These are phyloP conservation scores for Pinus taeda DNA, from an alignment of 75 land plant genomes.

Conservation along the genomic window DNA sequence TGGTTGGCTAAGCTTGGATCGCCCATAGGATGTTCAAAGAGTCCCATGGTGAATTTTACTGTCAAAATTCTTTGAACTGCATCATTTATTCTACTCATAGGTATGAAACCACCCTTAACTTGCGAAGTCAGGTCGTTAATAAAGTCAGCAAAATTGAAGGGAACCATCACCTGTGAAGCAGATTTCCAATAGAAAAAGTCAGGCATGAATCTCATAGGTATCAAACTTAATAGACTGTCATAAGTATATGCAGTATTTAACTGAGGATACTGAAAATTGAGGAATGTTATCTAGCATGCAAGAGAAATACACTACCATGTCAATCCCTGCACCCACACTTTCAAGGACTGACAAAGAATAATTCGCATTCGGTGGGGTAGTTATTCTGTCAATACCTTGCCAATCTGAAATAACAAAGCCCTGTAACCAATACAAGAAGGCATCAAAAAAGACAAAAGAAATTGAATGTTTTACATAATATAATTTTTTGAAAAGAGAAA, in stretches of 20 bases:
- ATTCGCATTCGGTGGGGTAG: constrained; percentile 49
- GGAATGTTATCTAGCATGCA: too few species aligned
- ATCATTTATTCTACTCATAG: constrained; percentile 56
- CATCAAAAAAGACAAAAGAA: too few species aligned
- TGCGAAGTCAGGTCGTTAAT: constrained; percentile 25
- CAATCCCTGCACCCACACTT: constrained; percentile 56
- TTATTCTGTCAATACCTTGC: constrained; percentile 66
- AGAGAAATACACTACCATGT: constrained; percentile 38
- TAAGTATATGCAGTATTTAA: neutral
- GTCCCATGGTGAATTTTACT: constrained; percentile 56
- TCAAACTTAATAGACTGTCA: neutral
- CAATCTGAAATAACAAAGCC: constrained; percentile 71
- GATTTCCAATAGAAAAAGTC: neutral
- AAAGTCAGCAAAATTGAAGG: constrained; percentile 34
- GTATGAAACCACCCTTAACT: constrained; percentile 33
- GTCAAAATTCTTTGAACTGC: constrained; percentile 60
- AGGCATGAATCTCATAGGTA: neutral
- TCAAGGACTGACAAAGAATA: constrained; percentile 53
- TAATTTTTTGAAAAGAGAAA: neutral
- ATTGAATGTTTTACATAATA: neutral
- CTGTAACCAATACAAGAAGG: constrained; percentile 18
- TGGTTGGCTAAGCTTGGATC: constrained; percentile 24
- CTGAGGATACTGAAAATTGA: too few species aligned
- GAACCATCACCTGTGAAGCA: constrained; percentile 41
- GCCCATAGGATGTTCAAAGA: constrained; percentile 57